phyloP scores from a whole-genome alignment of 768 basidiomycete genomes.

The Amanita muscaria region DNA sequence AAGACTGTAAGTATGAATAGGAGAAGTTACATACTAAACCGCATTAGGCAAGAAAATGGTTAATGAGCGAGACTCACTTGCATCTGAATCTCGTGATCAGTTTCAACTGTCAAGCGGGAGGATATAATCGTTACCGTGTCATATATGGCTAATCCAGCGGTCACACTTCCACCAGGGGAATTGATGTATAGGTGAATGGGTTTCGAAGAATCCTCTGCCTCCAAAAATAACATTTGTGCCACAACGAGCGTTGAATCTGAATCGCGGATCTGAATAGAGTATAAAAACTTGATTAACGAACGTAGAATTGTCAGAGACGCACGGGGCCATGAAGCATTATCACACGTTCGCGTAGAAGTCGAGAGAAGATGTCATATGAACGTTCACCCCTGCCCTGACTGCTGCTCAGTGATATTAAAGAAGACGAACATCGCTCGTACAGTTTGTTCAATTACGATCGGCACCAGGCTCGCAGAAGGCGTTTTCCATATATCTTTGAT shows the following conservation, averaged over 20 bases:
- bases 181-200: constrained; percentile 98
- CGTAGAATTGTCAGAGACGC: constrained; percentile 19
- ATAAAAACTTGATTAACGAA: constrained; percentile 3
- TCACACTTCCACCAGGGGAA: constrained; percentile 93
- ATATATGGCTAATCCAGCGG: constrained; percentile 93
- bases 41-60: constrained; percentile 15
- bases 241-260: constrained; percentile 82
- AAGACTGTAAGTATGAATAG: constrained; percentile 94
- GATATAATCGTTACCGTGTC: constrained; percentile 65
- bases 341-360: constrained; percentile 85
- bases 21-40: constrained; percentile 78
- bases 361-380: constrained; percentile 94
- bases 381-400: constrained; percentile 74
- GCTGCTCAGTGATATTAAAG: background rate
- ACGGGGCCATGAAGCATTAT: constrained; percentile 95
- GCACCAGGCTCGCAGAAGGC: constrained; percentile 62
- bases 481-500: constrained; percentile 27
- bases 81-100: constrained; percentile 3
- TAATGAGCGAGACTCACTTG: constrained; percentile 12
- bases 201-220: constrained; percentile 90
- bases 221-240: constrained; percentile 89
- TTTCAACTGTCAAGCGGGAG: constrained; percentile 60
- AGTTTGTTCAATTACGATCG: constrained; percentile 91
- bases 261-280: constrained; percentile 70
- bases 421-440: constrained; percentile 27